Percentiles rank a stretch among this genome's conserved stretches.
These are phyloP conservation scores for Rhizophora mangle DNA, from an alignment of 345 rosid genomes.

Conservation along the genomic window DNA sequence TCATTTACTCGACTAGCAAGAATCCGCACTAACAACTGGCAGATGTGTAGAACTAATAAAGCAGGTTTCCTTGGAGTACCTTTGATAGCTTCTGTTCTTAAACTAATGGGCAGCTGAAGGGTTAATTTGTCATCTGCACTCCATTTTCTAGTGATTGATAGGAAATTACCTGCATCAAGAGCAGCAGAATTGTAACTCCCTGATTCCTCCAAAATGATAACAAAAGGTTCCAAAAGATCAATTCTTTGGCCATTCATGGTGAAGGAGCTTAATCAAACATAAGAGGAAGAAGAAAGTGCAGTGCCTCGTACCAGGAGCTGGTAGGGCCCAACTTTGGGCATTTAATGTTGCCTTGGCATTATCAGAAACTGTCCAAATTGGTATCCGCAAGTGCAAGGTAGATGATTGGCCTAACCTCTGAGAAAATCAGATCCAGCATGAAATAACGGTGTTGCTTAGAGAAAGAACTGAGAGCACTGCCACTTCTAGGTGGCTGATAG, in stretches of 20 bases:
- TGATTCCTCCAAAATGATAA: background rate
- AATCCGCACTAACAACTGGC: background rate
- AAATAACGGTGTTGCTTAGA: background rate
- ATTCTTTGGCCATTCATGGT: background rate
- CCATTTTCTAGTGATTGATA: slow-evolving; percentile 55
- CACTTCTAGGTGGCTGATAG: background rate
- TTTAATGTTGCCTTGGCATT: slow-evolving; percentile 65
- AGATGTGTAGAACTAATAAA: background rate
- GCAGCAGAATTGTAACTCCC: background rate
- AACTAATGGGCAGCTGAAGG: slow-evolving; percentile 53
- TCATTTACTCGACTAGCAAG: background rate
- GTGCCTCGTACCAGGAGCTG: slow-evolving; percentile 56
- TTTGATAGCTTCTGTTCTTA: slow-evolving; percentile 67
- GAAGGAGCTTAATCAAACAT: background rate
- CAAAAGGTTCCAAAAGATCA: background rate
- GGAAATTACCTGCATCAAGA: slow-evolving; percentile 53
- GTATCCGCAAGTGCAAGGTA: slow-evolving; percentile 70
- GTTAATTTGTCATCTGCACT: slow-evolving; percentile 48
- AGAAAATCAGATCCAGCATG: slow-evolving; percentile 2
- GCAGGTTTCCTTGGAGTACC: slow-evolving; percentile 36
- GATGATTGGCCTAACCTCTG: slow-evolving; percentile 50
- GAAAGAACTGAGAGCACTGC: background rate
- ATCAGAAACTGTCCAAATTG: slow-evolving; percentile 56
- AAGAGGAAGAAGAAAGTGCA: background rate
- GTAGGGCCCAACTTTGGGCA: slow-evolving; percentile 41